Evolutionary conservation across 768 basidiomycete genomes (phyloP), one percentile per base, ranked within the genome.

Genomic region (Xerocomus brunneocitrinus): DNA sequence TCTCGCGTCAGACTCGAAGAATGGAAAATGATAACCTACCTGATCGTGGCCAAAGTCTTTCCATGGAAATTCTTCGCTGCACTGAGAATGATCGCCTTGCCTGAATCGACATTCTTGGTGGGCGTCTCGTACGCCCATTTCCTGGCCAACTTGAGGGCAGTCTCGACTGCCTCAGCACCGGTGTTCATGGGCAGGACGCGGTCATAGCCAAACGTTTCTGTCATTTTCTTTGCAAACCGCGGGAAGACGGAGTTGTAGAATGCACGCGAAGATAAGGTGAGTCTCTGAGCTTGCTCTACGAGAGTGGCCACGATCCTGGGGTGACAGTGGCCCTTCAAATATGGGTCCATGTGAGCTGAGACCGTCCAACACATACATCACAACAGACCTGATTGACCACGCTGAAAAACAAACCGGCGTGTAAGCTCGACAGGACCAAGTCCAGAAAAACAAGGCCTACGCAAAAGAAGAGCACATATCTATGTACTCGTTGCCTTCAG

Each of bases 101-200:
- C 91, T 2, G 50, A 53, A 4, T 61, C 53, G 32, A 63, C 64
- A 0, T 8, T 52, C 85, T 84, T 46, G 82, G 76, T 32, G 92
- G 86, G 42, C 82, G 85, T 75, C 93, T 99, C 73, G 73, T 98
- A 98, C 2, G 89, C 95, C 97, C 97, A 98, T 75, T 97, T 98
- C 60, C 97, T 74, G 0, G 97, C 87, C n/a, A 98, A 79, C 78
- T 98, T 99, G 68, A 98, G 71, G n/a, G 87, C 83, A 0, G 94
- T 97, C 74, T 98, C 97, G 51, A 98, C 97, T 8, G 95, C 95
- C 66, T 99, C 97, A 1, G 94, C 94, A 43, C 95, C 95, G 1
- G 95, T 98, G 78, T 99, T 99, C 94, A 98, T 97, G 19, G 95
- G 95, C 8, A 98, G 78, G 1, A 97, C 92, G 85, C 93, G 94